Conservation (phyloP, 1,139 yeast genomes). For the Sugiyamaella novakii region DNA sequence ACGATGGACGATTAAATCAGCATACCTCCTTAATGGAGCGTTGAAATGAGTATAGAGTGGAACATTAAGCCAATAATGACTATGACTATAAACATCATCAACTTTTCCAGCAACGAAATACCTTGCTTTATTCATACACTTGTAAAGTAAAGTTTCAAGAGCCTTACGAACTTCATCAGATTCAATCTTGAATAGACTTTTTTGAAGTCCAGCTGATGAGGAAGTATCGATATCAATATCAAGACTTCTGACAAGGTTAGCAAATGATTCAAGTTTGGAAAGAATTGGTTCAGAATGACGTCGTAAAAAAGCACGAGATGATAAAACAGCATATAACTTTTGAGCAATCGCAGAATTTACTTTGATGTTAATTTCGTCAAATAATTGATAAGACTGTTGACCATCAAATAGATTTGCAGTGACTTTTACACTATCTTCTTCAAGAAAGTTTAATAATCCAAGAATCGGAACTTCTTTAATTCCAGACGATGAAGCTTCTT, state of each 20-base stretch:
- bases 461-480: constrained; percentile 49
- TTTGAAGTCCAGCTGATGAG: constrained; percentile 70
- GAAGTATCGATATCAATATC: constrained; percentile 68
- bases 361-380: constrained; percentile 76
- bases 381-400: constrained; percentile 57
- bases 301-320: constrained; percentile 80
- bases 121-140: constrained; percentile 82
- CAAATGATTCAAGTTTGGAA: constrained; percentile 79
- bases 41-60: constrained; percentile 92
- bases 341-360: constrained; percentile 89
- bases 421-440: constrained; percentile 77
- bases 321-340: constrained; percentile 70
- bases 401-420: constrained; percentile 69
- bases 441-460: constrained; percentile 75
- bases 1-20: constrained; percentile 89
- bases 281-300: constrained; percentile 85
- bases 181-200: constrained; percentile 64
- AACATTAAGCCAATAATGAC: constrained; percentile 75
- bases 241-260: constrained; percentile 64
- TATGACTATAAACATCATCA: constrained; percentile 66
- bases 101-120: constrained; percentile 88
- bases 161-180: constrained; percentile 70
- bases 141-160: constrained; percentile 75
- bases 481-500: constrained; percentile 41
- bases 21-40: constrained; percentile 89